phyloP scores from a whole-genome alignment of 2,329 filamentous ascomycete species.

The Ophiognomonia clavigignenti-juglandacearum region DNA sequence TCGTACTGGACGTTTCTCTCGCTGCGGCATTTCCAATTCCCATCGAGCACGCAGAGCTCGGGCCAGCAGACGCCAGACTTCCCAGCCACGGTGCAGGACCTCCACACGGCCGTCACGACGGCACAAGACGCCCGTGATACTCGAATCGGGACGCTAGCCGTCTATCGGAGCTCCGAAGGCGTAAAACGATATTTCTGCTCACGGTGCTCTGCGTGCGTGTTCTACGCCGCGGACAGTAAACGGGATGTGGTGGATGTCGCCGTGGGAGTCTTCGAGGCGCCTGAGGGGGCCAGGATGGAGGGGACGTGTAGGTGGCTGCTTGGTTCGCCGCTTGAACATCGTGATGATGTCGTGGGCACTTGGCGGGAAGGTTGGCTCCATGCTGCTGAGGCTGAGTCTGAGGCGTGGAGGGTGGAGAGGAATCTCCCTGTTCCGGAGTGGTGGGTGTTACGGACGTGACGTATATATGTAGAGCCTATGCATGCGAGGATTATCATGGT shows the following conservation, averaged over 20 bases:
- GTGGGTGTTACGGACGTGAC: background rate
- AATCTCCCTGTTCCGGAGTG: slow-evolving; percentile 1
- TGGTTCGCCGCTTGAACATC: slow-evolving; percentile 27
- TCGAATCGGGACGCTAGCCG: slow-evolving; percentile 36
- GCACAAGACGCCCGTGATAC: slow-evolving; percentile 23
- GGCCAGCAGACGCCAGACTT: slow-evolving; percentile 21
- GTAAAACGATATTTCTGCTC: slow-evolving; percentile 46
- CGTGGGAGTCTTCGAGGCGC: slow-evolving; percentile 37
- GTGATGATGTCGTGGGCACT: slow-evolving; percentile 31
- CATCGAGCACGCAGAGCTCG: background rate
- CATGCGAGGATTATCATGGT: no score
- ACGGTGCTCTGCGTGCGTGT: slow-evolving; percentile 40
- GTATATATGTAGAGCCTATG: no score
- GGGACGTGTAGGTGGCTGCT: slow-evolving; percentile 36
- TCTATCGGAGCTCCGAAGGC: slow-evolving; percentile 37
- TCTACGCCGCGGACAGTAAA: slow-evolving; percentile 36
- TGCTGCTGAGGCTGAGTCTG: slow-evolving; percentile 27
- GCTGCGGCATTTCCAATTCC: slow-evolving; percentile 34
- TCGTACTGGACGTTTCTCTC: slow-evolving; percentile 40
- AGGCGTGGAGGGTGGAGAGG: slow-evolving; percentile 29
- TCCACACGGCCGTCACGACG: slow-evolving; percentile 30
- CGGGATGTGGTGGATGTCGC: slow-evolving; percentile 38
- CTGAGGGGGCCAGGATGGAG: slow-evolving; percentile 42
- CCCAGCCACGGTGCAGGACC: slow-evolving; percentile 24
- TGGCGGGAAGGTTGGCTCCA: slow-evolving; percentile 34